Conservation (phyloP, 2,329 filamentous ascomycete genomes). For the Pseudopithomyces chartarum region DNA sequence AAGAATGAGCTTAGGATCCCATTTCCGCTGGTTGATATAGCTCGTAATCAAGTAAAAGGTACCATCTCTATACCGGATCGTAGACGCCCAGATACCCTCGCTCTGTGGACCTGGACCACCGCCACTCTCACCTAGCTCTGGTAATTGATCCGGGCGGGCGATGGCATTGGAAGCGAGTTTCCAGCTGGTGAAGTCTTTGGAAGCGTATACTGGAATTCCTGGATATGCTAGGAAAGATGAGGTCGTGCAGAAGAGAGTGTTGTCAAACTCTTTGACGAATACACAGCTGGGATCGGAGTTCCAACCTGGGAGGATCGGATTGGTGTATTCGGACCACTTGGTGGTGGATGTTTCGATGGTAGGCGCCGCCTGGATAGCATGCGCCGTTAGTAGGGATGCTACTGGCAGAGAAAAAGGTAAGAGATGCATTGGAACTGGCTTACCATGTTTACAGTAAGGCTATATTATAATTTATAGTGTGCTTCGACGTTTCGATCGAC, state of each 20-base stretch:
- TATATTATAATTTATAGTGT: no score
- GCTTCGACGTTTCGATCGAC: no score
- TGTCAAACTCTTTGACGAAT: slow-evolving; percentile 39
- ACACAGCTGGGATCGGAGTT: slow-evolving; percentile 54
- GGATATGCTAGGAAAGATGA: slow-evolving; percentile 55
- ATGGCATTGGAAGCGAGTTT: slow-evolving; percentile 38
- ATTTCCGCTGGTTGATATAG: slow-evolving; percentile 14
- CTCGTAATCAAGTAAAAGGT: slow-evolving; percentile 46
- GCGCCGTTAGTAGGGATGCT: neutral
- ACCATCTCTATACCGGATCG: slow-evolving; percentile 44
- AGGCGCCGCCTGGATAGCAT: neutral
- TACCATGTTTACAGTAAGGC: no score
- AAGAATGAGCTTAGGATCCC: slow-evolving; percentile 34
- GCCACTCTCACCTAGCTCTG: slow-evolving; percentile 13
- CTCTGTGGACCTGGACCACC: neutral
- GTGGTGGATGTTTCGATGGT: neutral
- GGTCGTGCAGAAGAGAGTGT: slow-evolving; percentile 51
- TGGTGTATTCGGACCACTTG: slow-evolving; percentile 20
- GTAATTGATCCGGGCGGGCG: slow-evolving; percentile 40
- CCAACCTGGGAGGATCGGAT: slow-evolving; percentile 55
- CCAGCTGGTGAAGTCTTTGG: slow-evolving; percentile 52
- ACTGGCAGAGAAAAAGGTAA: neutral
- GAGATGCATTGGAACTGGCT: neutral
- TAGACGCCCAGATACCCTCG: slow-evolving; percentile 45
- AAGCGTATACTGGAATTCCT: slow-evolving; percentile 52